Evolutionary conservation across 306 rosid species (phyloP), one percentile per base, ranked within the genome.

Genomic region (Leucaena leucocephala): DNA sequence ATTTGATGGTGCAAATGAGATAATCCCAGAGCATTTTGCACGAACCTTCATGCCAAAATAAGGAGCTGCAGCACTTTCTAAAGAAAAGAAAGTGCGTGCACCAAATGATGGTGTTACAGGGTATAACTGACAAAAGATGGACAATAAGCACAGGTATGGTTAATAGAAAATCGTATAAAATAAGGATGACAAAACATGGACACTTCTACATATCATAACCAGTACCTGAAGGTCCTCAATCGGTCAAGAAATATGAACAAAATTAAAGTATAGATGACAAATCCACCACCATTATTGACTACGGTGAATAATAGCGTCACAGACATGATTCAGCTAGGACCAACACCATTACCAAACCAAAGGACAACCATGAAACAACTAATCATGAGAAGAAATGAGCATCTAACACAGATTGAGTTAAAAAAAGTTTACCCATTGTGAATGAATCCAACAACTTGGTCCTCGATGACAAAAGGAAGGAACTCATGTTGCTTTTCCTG

Each of bases 11-110:
- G 71, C 14, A 77, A 61, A 14, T 66, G 4, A 17, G 12, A 33
- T 9, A 57, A 65, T 45, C 27, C 52, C 43, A 59, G 8, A 44
- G 21, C 36, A 76, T 52, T 71, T 45, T 43, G 33, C 55, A 43
- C 62, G 27, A 22, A 94, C 97, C 97, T 94, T 92, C 79, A 89
- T 89, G 81, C 98, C 98, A 78, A 94, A 94, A 87, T 89, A 91
- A 72, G 98, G 97, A 78, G 97, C 93, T 6, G 98, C 98, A 10
- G 98, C 98, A 63, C 98, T 97, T 69, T 94, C 98, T 19, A 94
- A 82, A 4, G 97, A 92, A 83, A 94, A 92, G 84, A 88, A 82
- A 57, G 72, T 2, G 0, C 86, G 88, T 6, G 86, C 73, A 8
- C 91, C 92, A 80, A 87, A 94, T 34, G 94, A 86, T n/a, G 97